Conservation (phyloP, 768 basidiomycete genomes). For the Leccinum subtestaceum region DNA sequence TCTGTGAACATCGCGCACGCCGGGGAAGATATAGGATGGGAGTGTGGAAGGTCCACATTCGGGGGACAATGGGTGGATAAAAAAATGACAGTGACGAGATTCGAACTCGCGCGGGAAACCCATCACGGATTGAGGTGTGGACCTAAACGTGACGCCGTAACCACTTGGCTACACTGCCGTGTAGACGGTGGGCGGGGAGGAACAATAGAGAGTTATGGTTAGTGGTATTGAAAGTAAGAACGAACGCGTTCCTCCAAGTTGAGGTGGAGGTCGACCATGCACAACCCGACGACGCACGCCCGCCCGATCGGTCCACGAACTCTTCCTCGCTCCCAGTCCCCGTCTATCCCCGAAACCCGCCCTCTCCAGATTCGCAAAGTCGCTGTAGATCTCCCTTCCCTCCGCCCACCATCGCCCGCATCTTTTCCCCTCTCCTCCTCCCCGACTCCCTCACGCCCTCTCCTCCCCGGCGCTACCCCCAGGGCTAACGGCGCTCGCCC, state of each 20-base stretch:
- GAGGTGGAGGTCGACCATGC: constrained; percentile 23
- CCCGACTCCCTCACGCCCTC: constrained; percentile 32
- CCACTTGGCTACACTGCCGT: constrained; percentile 58
- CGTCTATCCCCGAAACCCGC: constrained; percentile 34
- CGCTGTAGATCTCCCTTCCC: constrained; percentile 25
- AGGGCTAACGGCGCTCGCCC: constrained; percentile 30
- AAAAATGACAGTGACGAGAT: constrained; percentile 53
- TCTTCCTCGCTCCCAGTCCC: constrained; percentile 42
- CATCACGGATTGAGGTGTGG: constrained; percentile 44
- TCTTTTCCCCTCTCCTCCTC: constrained; percentile 29
- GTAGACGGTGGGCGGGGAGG: rapidly evolving
- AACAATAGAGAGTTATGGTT: background rate
- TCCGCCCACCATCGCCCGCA: constrained; percentile 30
- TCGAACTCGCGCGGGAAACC: constrained; percentile 59
- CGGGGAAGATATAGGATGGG: constrained; percentile 3
- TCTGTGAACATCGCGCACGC: constrained; percentile 9
- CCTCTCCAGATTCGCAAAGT: constrained; percentile 44
- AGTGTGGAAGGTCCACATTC: background rate
- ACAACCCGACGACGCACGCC: constrained; percentile 20
- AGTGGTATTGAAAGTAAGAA: background rate
- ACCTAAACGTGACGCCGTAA: constrained; percentile 61
- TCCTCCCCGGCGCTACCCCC: constrained; percentile 29
- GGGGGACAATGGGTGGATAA: constrained; percentile 12
- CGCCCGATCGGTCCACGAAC: constrained; percentile 55
- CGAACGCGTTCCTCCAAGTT: constrained; percentile 6